These are phyloP conservation scores for Mortierella sp. DNA, from an alignment of 371 early-diverging fungal species.

Conservation along the genomic window DNA sequence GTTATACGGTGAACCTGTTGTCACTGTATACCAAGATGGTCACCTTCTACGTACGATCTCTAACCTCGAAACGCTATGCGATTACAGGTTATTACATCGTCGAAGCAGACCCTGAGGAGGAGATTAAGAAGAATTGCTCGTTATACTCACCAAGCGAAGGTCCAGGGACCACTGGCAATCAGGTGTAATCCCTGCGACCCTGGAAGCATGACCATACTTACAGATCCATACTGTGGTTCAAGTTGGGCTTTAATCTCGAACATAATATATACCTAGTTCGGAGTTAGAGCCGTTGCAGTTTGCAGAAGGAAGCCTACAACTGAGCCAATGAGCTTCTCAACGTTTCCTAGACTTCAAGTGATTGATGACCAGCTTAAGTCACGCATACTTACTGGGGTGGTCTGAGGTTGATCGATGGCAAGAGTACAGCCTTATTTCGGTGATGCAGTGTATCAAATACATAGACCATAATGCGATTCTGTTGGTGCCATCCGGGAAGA, in stretches of 20 bases:
- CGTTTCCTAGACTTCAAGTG: conserved; percentile 40
- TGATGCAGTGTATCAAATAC: conserved; percentile 21
- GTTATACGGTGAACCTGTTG: conserved; percentile 13
- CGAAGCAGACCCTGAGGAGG: conserved; percentile 12
- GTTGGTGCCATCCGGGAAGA: conserved; percentile 25
- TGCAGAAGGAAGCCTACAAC: conserved; percentile 6
- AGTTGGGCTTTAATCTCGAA: conserved; percentile 44
- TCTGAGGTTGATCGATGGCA: conserved; percentile 19
- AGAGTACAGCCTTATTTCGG: conserved; percentile 39
- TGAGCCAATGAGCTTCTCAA: conserved; percentile 27
- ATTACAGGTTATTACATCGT: conserved; percentile 14
- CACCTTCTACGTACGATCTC: background rate
- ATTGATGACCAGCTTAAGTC: conserved; percentile 13
- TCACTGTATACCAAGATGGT: background rate
- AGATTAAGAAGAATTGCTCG: conserved; percentile 16
- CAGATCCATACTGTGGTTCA: conserved; percentile 42
- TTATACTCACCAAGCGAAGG: background rate
- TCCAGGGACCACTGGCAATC: background rate
- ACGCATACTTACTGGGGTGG: conserved; percentile 6
- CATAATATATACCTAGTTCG: conserved; percentile 21
- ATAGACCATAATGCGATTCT: conserved; percentile 25
- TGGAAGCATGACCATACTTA: conserved; percentile 33
- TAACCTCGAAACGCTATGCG: conserved; percentile 25
- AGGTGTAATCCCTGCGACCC: conserved; percentile 34
- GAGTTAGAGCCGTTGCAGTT: conserved; percentile 22